Conservation (phyloP, 192 early-diverging fungal genomes). For the Coemansia sp. region DNA sequence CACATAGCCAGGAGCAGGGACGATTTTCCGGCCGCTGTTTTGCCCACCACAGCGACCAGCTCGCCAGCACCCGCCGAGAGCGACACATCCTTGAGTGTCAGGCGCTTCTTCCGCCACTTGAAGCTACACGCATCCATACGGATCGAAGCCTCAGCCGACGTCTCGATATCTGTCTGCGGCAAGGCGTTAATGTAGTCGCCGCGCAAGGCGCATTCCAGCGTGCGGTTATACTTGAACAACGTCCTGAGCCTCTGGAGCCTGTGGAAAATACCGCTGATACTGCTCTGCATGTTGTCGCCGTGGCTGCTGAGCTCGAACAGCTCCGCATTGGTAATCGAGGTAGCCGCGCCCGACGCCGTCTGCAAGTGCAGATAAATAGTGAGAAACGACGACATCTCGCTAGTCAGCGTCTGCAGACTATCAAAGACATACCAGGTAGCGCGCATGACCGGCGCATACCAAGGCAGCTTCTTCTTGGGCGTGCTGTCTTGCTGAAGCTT, state of each 20-base stretch:
- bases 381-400: slow-evolving; percentile 20
- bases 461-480: slow-evolving; percentile 13
- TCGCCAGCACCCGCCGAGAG: slow-evolving; percentile 55
- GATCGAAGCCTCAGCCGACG: not conserved
- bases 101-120: slow-evolving; percentile 21
- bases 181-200: slow-evolving; percentile 15
- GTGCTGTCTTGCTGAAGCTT: slow-evolving; percentile 14
- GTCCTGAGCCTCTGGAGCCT: not conserved
- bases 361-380: slow-evolving; percentile 24
- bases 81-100: slow-evolving; percentile 46
- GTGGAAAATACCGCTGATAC: slow-evolving; percentile 5
- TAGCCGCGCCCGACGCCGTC: not conserved
- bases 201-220: slow-evolving; percentile 20
- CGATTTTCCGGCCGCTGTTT: slow-evolving; percentile 84
- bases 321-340: slow-evolving; percentile 24
- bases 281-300: slow-evolving; percentile 6
- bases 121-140: slow-evolving; percentile 29
- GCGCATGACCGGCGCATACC: slow-evolving; percentile 39
- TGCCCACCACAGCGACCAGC: slow-evolving; percentile 80
- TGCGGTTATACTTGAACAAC: slow-evolving; percentile 11
- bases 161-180: not conserved
- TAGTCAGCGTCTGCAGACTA: slow-evolving; percentile 4
- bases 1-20: slow-evolving; percentile 82
- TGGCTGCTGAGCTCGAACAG: slow-evolving; percentile 29
- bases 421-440: slow-evolving; percentile 17